Evolutionary conservation across 2,329 filamentous ascomycete species (phyloP), one percentile per base, ranked within the genome.

Genomic region (Sarocladium strictum): DNA sequence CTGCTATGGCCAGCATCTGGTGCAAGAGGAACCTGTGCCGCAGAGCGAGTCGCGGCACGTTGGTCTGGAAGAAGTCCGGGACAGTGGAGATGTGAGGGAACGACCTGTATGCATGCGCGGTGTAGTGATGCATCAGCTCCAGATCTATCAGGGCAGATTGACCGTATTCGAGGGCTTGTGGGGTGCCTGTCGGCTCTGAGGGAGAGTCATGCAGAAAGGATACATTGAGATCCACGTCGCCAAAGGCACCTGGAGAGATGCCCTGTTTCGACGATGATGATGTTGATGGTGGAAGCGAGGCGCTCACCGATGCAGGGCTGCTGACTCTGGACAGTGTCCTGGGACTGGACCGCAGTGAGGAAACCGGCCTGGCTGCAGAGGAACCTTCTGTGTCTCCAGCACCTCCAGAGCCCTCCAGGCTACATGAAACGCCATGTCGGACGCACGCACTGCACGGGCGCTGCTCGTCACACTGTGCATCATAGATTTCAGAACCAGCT

Each of bases 71-170:
- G 47, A 33, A 51, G 4, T 33, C 3, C 11, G 47, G 47, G 5
- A 5, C 17, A 3, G 21, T 51, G n/a, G 17, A 14, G 17, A 14
- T 23, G 27, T 51, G 47, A 24, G 47, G 47, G 47, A 51, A 51
- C 27, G 4, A 33, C 3, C 21, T 33, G 27, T 35, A 51, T 4
- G 29, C 29, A 23, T 23, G 9, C 4, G 23, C 7, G 27, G 6
- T 35, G 47, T 51, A 51, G 27, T 51, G 26, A 29, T 51, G 47
- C 47, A 51, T 51, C 3, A 51, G 47, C 23, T 51, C 47, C 15
- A 51, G 47, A 29, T 51, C 47, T 5, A 51, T 17, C 11, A 51
- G 27, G 14, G 47, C 6, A 21, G 47, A 33, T 4, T 21, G 26
- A 14, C 11, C 15, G 29, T 19, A 21, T 11, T 51, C 47, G 4